These are phyloP conservation scores for Microcyclosporella mali DNA, from an alignment of 2,329 filamentous ascomycete genomes.

Conservation along the genomic window DNA sequence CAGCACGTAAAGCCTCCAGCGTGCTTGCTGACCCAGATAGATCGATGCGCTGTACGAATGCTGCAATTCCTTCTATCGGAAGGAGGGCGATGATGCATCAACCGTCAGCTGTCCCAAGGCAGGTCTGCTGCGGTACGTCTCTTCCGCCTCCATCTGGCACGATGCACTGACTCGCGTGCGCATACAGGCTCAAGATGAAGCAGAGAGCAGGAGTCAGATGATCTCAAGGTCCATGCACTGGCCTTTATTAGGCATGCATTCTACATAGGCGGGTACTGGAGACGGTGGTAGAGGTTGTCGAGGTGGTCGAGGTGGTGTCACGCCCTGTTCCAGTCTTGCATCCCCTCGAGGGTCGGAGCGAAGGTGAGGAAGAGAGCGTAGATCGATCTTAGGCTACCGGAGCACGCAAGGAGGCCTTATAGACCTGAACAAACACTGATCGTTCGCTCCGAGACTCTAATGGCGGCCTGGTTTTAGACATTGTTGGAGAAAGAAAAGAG, in stretches of 20 bases:
- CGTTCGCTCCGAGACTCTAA: constrained; percentile 99
- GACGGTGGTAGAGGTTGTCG: constrained; percentile 19
- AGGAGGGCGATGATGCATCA: constrained; percentile 67
- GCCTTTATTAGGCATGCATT: too few species aligned
- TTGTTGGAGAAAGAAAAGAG: constrained; percentile 51
- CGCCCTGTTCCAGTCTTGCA: constrained; percentile 37
- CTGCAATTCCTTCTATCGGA: constrained; percentile 80
- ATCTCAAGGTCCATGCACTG: too few species aligned
- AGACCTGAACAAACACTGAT: constrained; percentile 90
- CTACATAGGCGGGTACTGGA: neutral
- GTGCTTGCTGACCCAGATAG: constrained; percentile 36
- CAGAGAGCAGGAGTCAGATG: too few species aligned
- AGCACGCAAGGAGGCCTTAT: constrained; percentile 81
- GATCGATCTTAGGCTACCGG: constrained; percentile 86
- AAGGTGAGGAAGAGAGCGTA: constrained; percentile 51
- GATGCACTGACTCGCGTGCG: constrained; percentile 1
- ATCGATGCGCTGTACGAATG: constrained; percentile 89
- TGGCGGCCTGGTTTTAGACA: constrained; percentile 76
- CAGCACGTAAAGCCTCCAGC: neutral
- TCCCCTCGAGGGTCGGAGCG: constrained; percentile 39
- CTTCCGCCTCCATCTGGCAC: neutral
- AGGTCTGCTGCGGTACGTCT: constrained; percentile 55
- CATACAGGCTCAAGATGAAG: constrained; percentile 67
- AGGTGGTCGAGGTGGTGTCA: too few species aligned
- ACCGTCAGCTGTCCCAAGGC: constrained; percentile 83